Base-by-base conservation (phyloP, 2,329 filamentous ascomycete genomes). In the Sphaerulina musiva region DNA sequence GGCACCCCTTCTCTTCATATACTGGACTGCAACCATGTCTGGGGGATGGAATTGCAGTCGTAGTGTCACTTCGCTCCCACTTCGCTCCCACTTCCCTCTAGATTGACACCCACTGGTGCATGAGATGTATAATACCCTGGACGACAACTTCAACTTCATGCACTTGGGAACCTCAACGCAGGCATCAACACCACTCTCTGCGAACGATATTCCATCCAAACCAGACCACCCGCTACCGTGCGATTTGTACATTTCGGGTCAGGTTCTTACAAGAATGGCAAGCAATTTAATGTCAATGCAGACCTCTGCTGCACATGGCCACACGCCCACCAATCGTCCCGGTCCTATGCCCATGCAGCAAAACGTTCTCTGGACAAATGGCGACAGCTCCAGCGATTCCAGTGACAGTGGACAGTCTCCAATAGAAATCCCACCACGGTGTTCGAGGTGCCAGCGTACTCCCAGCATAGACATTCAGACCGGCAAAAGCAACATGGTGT, bases 361-460 rank as follows among this genome's bases (percentile, higher is more conserved):
- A 20, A 66, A 69, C 49, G 64, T 70, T 4, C 63, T 69, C 0
- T 62, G 65, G 51, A 62, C 67, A 36, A 64, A 62, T 44, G 65
- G 63, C 53, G 65, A 69, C 55, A 61, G 64, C 39, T 66, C 66
- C 1, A 50, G 47, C 20, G 52, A 51, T 31, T 66, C 64, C 3
- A 43, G 44, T 36, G 51, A 54, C 42, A 55, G 44, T 55, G 61
- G 59, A 10, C 60, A 56, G n/a, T 60, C 58, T 26, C 56, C 62
- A 9, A 56, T 55, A 29, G 61, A 54, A 23, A 59, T 60, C 29
- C 58, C 58, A 17, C 63, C 68, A 6, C 59, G 69, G 42, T 71
- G 69, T 50, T 71, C 69, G 14, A 56, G 69, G 46, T 71, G 69
- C 52, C 68, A 69, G 49, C 62, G 69, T 20, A 66, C 66, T 7